phyloP scores from a whole-genome alignment of 805 yeast genomes.

The Lipomyces orientalis region DNA sequence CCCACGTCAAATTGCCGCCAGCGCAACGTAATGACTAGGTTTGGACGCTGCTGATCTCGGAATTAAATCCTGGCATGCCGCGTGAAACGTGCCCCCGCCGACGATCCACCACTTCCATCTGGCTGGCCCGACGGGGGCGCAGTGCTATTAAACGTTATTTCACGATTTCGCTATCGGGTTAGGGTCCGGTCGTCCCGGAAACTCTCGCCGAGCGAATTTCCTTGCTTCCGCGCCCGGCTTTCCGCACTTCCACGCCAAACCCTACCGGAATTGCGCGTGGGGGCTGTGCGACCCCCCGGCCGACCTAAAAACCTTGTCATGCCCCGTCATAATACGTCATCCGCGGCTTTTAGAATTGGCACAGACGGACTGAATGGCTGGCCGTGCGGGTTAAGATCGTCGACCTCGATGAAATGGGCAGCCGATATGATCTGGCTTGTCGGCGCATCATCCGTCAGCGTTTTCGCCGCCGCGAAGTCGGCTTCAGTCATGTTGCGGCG shows the following conservation, averaged over 20 bases:
- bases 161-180: background rate
- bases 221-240: too few species aligned
- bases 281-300: too few species aligned
- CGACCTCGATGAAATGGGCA: constrained; percentile 24
- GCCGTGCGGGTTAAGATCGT: constrained; percentile 3
- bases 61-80: too few species aligned
- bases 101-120: too few species aligned
- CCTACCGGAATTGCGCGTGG: too few species aligned
- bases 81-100: too few species aligned
- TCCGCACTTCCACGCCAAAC: too few species aligned
- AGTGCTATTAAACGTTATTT: background rate
- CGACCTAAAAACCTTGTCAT: background rate
- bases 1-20: background rate
- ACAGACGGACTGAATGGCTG: constrained; percentile 2
- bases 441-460: constrained; percentile 33
- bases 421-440: constrained; percentile 22
- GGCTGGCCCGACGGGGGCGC: too few species aligned
- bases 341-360: background rate
- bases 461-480: constrained; percentile 32
- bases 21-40: too few species aligned
- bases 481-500: constrained; percentile 30
- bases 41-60: background rate
- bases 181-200: background rate
- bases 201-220: background rate
- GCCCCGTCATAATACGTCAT: background rate